These are phyloP conservation scores for Monilinia laxa DNA, from an alignment of 2,329 filamentous ascomycete genomes.

Conservation along the genomic window DNA sequence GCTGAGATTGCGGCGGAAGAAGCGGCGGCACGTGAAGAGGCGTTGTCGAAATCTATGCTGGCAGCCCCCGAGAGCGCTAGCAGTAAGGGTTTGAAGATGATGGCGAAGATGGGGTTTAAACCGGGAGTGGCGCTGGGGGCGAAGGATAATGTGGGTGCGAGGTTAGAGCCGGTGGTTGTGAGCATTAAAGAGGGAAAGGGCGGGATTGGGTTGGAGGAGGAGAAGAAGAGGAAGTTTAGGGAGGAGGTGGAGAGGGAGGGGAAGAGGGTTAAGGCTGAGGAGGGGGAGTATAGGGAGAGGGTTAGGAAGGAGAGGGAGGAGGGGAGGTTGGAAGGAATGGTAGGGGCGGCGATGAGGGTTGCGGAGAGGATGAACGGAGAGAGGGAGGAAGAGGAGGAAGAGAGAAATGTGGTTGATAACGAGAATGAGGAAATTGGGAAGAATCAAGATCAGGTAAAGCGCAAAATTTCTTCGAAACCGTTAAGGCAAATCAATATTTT, in stretches of 20 bases:
- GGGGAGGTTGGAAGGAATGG: constrained; percentile 64
- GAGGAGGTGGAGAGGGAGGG: constrained; percentile 59
- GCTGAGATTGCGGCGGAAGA: constrained; percentile 76
- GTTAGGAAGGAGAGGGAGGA: constrained; percentile 66
- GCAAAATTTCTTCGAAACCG: constrained; percentile 47
- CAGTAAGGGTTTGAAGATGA: constrained; percentile 92
- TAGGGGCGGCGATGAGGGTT: constrained; percentile 78
- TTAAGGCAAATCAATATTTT: constrained; percentile 72
- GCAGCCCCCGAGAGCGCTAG: constrained; percentile 53
- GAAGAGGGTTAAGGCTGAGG: constrained; percentile 63
- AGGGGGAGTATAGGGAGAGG: constrained; percentile 58
- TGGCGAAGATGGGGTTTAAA: constrained; percentile 92
- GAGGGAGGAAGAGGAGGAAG: constrained; percentile 49
- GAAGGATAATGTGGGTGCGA: constrained; percentile 45
- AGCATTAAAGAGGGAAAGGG: constrained; percentile 74
- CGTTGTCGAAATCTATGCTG: constrained; percentile 72
- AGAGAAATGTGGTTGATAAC: constrained; percentile 29
- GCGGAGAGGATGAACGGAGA: constrained; percentile 83
- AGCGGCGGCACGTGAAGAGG: constrained; percentile 68
- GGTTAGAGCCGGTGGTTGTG: constrained; percentile 72
- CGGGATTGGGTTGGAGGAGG: constrained; percentile 80
- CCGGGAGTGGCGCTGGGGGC: constrained; percentile 72
- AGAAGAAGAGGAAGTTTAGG: constrained; percentile 73
- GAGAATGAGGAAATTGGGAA: constrained; percentile 31
- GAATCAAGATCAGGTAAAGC: constrained; percentile 34